Base-by-base conservation (phyloP, 2,329 filamentous ascomycete species). In the Pestalotiopsis sp. region DNA sequence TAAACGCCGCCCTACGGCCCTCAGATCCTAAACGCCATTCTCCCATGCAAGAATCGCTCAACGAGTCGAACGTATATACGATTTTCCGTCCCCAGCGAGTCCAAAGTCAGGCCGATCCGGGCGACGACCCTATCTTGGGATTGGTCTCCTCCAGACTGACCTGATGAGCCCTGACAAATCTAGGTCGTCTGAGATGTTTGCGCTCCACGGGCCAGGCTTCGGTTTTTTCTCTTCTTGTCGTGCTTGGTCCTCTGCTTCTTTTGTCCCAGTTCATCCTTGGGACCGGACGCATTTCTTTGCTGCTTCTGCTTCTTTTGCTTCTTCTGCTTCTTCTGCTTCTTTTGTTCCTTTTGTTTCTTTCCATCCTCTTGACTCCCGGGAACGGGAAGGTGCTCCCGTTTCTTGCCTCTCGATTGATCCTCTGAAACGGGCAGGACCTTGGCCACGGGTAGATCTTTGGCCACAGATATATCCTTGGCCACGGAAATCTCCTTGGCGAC, bases 1-100 rank as follows among this genome's bases (percentile, higher is more conserved):
- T 52, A n/a, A 64, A 64, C 61, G 61, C 61, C 61, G 17, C 59
- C 59, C n/a, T 52, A n/a, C 27, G 59, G 25, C 13, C 59, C 59
- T 36, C 20, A 49, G 25, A 49, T 64, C 59, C n/a, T 39, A 27
- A 62, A 62, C 59, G 59, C 59, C 59, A 12, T 62, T 39, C 14
- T 36, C 38, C 31, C 27, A 62, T 62, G 59, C 59, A 62, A 62
- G 27, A 62, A 36, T 20, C 59, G 59, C 59, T 39, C 20, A 39
- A 36, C 27, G 11, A 23, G n/a, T 62, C 59, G 31, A 62, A 36
- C 59, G 13, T 62, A 62, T 23, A 20, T 38, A 20, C 27, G 25
- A 36, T 62, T n/a, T 62, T 14, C 12, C 12, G 59, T 39, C 31
- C 14, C 38, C 23, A 38, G 27, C 12, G 36, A 11, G 12, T 20